Conservation (phyloP, 805 yeast genomes). For the Komagataella ulmi region DNA sequence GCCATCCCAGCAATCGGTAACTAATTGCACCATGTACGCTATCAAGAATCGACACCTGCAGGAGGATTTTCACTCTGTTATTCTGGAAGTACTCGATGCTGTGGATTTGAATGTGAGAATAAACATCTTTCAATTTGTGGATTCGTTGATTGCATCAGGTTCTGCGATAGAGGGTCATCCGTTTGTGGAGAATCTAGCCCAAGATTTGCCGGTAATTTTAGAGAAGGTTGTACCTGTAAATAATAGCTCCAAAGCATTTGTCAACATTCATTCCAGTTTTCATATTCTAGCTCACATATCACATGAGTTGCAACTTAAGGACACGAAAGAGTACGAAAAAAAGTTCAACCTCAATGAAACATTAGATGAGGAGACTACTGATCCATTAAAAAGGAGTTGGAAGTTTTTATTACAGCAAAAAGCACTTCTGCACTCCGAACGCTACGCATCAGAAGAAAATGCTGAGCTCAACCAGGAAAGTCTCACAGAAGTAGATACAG, state of each 20-base stretch:
- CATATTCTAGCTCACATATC: conserved; percentile 14
- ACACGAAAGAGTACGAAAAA: conserved; percentile 10
- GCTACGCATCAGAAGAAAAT: not conserved
- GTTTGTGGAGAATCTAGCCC: conserved; percentile 10
- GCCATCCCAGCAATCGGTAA: conserved; percentile 43
- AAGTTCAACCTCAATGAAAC: conserved; percentile 21
- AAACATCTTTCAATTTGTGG: conserved; percentile 58
- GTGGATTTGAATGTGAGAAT: conserved; percentile 49
- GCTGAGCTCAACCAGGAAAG: not conserved
- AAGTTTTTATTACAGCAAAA: not conserved
- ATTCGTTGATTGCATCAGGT: conserved; percentile 28
- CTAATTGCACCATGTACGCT: conserved; percentile 41
- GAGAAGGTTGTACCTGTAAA: conserved; percentile 21
- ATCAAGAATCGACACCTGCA: conserved; percentile 41
- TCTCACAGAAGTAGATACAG: not conserved
- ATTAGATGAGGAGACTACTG: conserved; percentile 21
- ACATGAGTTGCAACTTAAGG: conserved; percentile 6
- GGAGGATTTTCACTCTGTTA: conserved; percentile 58
- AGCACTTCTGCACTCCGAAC: not conserved
- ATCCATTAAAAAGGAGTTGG: not conserved
- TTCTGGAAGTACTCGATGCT: conserved; percentile 41
- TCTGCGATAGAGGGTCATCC: conserved; percentile 5
- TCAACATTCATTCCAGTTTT: conserved; percentile 15
- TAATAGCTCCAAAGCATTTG: conserved; percentile 11
- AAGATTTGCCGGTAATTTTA: conserved; percentile 20